Conservation (phyloP, 805 yeast species). For the Suhomyces pyralidae region DNA sequence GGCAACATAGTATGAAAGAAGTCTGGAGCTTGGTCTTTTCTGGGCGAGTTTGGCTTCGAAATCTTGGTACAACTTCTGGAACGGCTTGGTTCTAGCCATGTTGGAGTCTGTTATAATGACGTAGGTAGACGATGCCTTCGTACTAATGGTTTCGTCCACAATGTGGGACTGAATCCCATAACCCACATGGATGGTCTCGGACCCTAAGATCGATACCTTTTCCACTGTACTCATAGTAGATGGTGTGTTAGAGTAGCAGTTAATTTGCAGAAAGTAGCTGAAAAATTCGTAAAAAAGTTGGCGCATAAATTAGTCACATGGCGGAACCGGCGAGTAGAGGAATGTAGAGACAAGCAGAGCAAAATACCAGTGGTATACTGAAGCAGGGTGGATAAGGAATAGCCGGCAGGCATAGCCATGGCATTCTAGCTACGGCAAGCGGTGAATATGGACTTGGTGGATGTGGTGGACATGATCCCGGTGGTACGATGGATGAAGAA, state of each 20-base stretch:
- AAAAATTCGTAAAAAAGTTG: neutral
- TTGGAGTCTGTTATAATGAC: slow-evolving; percentile 87
- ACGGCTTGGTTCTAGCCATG: slow-evolving; percentile 63
- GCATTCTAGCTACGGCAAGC: neutral
- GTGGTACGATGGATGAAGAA: neutral
- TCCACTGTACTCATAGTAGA: slow-evolving; percentile 20
- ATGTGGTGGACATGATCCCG: neutral
- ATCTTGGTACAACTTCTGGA: slow-evolving; percentile 42
- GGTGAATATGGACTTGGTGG: neutral
- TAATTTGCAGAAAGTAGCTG: neutral
- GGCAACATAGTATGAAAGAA: slow-evolving; percentile 69
- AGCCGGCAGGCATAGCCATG: neutral
- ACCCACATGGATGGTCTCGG: slow-evolving; percentile 86
- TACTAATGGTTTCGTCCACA: slow-evolving; percentile 58
- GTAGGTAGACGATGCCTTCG: slow-evolving; percentile 82
- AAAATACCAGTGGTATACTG: neutral
- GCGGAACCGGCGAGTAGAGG: slow-evolving; percentile 1
- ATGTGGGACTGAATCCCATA: slow-evolving; percentile 74
- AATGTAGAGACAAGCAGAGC: neutral
- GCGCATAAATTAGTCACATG: neutral
- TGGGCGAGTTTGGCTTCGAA: slow-evolving; percentile 37
- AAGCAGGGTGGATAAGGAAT: neutral
- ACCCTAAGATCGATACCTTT: slow-evolving; percentile 75
- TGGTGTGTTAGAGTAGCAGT: neutral
- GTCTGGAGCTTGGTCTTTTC: slow-evolving; percentile 54